These are phyloP conservation scores for Orbilia quercus DNA, from an alignment of 2,329 filamentous ascomycete genomes.

Conservation along the genomic window DNA sequence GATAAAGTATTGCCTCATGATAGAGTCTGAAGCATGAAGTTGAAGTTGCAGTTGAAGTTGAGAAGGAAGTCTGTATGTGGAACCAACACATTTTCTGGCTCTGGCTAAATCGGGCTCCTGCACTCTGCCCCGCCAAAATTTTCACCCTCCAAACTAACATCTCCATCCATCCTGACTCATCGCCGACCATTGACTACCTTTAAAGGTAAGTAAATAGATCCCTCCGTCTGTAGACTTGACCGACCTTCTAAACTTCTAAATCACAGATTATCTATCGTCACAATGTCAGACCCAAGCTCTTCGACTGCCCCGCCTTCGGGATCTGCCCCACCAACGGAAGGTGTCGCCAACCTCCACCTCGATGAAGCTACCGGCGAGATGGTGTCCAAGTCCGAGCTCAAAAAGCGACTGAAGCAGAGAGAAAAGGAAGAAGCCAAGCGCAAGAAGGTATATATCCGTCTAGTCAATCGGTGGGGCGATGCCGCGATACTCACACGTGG, in stretches of 20 bases:
- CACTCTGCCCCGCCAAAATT: constrained; percentile 43
- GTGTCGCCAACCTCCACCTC: constrained; percentile 75
- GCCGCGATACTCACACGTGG: constrained; percentile 10
- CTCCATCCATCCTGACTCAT: constrained; percentile 43
- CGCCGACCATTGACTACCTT: constrained; percentile 2
- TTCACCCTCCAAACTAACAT: constrained; percentile 20
- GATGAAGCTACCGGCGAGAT: constrained; percentile 94
- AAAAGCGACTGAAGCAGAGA: constrained; percentile 93
- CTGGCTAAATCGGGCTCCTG: too few relatives aligned
- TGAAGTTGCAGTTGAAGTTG: too few relatives aligned
- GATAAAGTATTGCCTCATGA: too few relatives aligned
- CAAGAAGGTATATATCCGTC: constrained; percentile 71
- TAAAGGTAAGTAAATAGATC: constrained; percentile 11
- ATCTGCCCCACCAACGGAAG: constrained; percentile 56
- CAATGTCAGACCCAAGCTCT: constrained; percentile 56
- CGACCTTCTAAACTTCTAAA: not conserved
- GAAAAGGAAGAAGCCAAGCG: constrained; percentile 74
- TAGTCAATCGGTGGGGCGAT: not conserved
- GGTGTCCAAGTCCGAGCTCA: constrained; percentile 85
- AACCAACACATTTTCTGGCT: too few relatives aligned
- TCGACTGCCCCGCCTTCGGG: constrained; percentile 67
- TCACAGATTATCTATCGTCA: not conserved
- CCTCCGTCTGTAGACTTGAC: not conserved
- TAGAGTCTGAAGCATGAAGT: too few relatives aligned
- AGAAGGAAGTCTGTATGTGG: too few relatives aligned